phyloP scores from a whole-genome alignment of 2,329 filamentous ascomycete genomes.

The Exophiala spinifera region DNA sequence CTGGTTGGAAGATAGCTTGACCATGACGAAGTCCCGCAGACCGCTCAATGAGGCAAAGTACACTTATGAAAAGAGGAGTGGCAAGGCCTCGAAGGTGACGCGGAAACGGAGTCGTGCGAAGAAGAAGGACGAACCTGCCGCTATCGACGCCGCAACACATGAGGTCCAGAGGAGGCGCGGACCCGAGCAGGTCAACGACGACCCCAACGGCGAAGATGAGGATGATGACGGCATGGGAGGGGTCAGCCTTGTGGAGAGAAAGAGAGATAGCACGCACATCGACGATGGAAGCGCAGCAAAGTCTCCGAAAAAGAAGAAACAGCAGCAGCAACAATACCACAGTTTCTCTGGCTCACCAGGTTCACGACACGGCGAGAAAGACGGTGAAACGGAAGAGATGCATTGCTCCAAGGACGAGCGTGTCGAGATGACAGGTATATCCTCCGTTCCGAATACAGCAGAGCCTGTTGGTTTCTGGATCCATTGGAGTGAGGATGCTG shows the following conservation, averaged over 20 bases:
- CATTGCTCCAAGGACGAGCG: conserved; percentile 8
- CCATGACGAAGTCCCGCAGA: conserved; percentile 31
- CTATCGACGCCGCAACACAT: no score
- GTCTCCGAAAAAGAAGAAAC: neutral
- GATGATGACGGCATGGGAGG: no score
- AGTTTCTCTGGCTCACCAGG: no score
- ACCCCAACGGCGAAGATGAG: no score
- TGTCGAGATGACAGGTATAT: conserved; percentile 14
- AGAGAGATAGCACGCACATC: no score
- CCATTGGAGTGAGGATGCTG: neutral
- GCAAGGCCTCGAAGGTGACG: neutral
- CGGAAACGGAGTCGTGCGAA: neutral
- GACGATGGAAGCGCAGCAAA: no score
- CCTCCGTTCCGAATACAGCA: no score
- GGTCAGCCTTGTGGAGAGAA: no score
- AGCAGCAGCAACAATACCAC: neutral
- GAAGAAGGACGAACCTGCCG: neutral
- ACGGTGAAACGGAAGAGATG: neutral
- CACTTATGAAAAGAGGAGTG: conserved; percentile 16
- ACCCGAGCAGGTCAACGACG: no score
- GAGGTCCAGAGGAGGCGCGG: no score
- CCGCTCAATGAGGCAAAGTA: conserved; percentile 38
- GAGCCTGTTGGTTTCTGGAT: no score
- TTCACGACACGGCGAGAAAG: no score
- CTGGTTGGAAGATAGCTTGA: conserved; percentile 47